Evolutionary conservation across 78 protist genomes (phyloP).

Genomic region (Protostelium mycophagum): DNA sequence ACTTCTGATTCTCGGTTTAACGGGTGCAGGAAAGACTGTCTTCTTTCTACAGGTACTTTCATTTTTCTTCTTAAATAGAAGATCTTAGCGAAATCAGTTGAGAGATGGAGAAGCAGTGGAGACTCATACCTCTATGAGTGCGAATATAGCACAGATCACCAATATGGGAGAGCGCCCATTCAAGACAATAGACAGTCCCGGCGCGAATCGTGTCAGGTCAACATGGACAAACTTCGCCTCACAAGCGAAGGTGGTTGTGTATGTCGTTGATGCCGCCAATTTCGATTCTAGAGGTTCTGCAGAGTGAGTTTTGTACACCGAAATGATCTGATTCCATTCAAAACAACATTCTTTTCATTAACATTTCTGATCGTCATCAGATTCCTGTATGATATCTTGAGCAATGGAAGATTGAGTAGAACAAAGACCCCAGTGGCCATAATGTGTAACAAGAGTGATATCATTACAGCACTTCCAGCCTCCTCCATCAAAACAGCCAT

Average conservation of each 20-base stretch:
- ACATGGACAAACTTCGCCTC: background rate
- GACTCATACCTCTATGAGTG: background rate
- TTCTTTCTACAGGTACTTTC: background rate
- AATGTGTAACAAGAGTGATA: background rate
- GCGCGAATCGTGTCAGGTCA: background rate
- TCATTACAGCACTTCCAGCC: background rate
- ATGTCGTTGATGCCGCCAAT: background rate
- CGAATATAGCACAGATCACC: background rate
- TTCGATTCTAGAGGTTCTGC: background rate
- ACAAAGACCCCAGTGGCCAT: background rate
- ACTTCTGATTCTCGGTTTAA: too few species aligned
- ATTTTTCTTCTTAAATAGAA: background rate
- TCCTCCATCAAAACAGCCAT: background rate
- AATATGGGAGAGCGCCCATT: background rate
- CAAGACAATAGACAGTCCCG: background rate
- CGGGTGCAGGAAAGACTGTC: background rate
- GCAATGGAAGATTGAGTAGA: background rate
- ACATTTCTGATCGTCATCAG: background rate
- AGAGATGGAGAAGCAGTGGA: background rate
- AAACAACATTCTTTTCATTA: too few species aligned
- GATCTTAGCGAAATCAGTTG: background rate
- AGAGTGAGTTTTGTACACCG: background rate
- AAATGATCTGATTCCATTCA: too few species aligned
- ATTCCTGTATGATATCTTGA: background rate
- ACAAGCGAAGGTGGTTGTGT: background rate